Percentiles rank a stretch among this genome's conserved stretches.
Conservation (phyloP, 441 rosid genomes). For the Mallotus japonicus region DNA sequence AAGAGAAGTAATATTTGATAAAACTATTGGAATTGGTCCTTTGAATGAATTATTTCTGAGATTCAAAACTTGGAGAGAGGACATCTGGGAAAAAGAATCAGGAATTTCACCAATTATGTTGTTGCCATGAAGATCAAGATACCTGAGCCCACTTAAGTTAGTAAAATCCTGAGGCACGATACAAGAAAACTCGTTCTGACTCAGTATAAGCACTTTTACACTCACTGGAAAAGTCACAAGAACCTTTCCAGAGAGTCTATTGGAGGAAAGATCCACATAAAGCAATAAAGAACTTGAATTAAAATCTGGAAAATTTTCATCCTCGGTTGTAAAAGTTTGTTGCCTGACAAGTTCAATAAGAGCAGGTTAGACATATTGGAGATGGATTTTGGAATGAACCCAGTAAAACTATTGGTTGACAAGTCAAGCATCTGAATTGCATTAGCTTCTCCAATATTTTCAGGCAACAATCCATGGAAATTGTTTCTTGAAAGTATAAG, state of each 20-base stretch:
- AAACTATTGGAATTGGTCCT: conserved; percentile 25
- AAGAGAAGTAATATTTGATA: conserved; percentile 30
- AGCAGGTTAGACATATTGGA: conserved; percentile 16
- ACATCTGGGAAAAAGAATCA: conserved; percentile 18
- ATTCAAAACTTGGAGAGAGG: conserved; percentile 33
- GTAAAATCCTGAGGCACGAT: conserved; percentile 25
- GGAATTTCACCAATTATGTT: conserved; percentile 37
- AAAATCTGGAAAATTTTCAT: conserved; percentile 31
- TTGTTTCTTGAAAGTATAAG: conserved; percentile 35
- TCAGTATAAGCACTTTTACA: conserved; percentile 18
- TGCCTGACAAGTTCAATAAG: conserved; percentile 24
- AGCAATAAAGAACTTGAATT: background rate
- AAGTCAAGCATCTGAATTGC: too few relatives aligned
- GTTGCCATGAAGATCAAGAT: conserved; percentile 46
- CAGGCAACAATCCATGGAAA: conserved; percentile 5
- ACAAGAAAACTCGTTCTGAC: conserved; percentile 32
- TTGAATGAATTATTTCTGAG: conserved; percentile 36
- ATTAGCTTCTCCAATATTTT: too few relatives aligned
- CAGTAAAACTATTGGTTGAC: background rate
- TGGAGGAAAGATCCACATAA: conserved; percentile 22
- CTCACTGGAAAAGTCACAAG: conserved; percentile 21
- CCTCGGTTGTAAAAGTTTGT: conserved; percentile 25
- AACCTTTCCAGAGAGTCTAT: conserved; percentile 36
- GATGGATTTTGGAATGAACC: conserved; percentile 36
- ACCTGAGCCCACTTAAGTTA: conserved; percentile 21